Evolutionary conservation across 1,284 basidiomycete species (phyloP), one percentile per base, ranked within the genome.

Genomic region (Athelia sp.): DNA sequence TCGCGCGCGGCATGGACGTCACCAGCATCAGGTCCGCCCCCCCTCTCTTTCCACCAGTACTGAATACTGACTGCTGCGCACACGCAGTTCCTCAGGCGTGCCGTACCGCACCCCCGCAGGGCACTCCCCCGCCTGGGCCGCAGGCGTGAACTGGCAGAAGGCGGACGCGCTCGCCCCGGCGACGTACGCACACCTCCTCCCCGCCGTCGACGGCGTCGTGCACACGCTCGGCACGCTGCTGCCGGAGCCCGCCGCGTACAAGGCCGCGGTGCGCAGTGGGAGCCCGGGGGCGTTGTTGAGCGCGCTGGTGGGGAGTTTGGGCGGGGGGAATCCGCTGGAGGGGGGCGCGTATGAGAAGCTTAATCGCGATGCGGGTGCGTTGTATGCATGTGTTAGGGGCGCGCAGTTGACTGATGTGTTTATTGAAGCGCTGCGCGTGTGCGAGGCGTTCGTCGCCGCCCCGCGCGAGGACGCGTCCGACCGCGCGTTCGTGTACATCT

Each of bases 211-310:
- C 14, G 93, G 90, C 3, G 89, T 97, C 21, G 93, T 98, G 32
- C 93, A 98, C 64, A 96, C 97, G 1, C 78, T 98, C n/a, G 96
- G 96, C 40, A 93, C 88, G 35, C 80, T 99, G 45, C 74, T 98
- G 45, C 93, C 97, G 65, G 81, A 84, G 58, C 26, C 26, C 6
- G 74, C 74, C 4, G 75, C 74, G 38, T 99, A 99, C 76, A 99
- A 99, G 67, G 62, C 71, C 26, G 79, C 82, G 23, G 58, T 94
- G 43, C 72, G 73, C 55, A 72, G 73, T 17, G 81, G 81, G 4
- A 73, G 88, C 56, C 50, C 86, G 21, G 58, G 75, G 11, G 78
- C 77, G 3, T 64, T 93, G 24, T 54, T 81, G 34, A 67, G 73
- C 45, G 73, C 72, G 50, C 62, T 85, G 35, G 56, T 75, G 55